Conservation (phyloP, 805 yeast genomes). For the Candida ipomoeae region DNA sequence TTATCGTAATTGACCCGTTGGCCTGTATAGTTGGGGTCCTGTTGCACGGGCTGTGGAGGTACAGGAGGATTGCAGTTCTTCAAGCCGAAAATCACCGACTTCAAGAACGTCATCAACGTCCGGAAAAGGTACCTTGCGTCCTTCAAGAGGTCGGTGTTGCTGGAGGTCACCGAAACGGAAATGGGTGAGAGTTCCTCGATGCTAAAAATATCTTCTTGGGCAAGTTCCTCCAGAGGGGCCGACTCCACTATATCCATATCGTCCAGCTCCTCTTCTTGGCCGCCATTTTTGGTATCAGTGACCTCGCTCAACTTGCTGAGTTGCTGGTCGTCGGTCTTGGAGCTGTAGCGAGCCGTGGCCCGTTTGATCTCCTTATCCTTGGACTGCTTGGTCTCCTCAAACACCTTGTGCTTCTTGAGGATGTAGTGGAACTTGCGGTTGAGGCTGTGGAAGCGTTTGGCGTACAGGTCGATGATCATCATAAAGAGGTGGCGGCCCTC, state of each 20-base stretch:
- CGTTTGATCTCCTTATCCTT: constrained; percentile 40
- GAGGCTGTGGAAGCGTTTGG: constrained; percentile 71
- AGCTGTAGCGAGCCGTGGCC: constrained; percentile 37
- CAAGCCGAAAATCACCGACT: constrained; percentile 84
- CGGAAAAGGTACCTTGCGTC: constrained; percentile 87
- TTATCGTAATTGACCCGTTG: constrained; percentile 40
- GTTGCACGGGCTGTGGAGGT: constrained; percentile 39
- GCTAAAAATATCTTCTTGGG: constrained; percentile 26
- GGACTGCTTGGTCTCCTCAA: constrained; percentile 40
- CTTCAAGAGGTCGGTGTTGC: constrained; percentile 64
- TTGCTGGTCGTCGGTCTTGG: constrained; percentile 14
- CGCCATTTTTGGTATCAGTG: background rate
- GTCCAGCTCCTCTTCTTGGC: constrained; percentile 6
- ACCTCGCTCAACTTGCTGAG: background rate
- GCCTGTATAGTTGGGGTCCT: constrained; percentile 43
- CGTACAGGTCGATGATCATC: constrained; percentile 83
- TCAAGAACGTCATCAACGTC: constrained; percentile 83
- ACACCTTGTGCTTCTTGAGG: constrained; percentile 55
- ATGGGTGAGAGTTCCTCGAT: constrained; percentile 52
- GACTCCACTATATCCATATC: constrained; percentile 16
- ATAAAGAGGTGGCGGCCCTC: constrained; percentile 83
- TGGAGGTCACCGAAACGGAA: constrained; percentile 41
- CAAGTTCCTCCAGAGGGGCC: constrained; percentile 8
- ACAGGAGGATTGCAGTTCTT: constrained; percentile 83
- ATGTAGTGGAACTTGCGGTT: constrained; percentile 69